Evolutionary conservation across 371 early-diverging fungal species (phyloP), one percentile per base, ranked within the genome.

Genomic region (Mortierella sp.): DNA sequence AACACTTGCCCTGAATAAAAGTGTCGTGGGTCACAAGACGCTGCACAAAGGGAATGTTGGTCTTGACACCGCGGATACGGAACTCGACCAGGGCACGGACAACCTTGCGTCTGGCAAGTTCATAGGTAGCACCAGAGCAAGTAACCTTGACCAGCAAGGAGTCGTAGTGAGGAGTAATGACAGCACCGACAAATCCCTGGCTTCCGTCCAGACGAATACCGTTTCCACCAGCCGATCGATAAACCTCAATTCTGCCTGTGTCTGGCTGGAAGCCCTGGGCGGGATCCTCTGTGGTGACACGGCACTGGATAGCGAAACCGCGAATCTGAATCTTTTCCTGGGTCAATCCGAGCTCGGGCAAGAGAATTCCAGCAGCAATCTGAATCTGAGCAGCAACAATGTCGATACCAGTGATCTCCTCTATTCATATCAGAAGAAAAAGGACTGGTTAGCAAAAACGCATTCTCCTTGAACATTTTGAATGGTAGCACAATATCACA

Each of bases 11-110:
- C 70, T 89, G 89, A 56, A 94, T 93, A 76, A 97, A 96, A 3
- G 93, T 93, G 18, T 92, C 93, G 88, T 97, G 94, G 3, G 94
- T 94, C 60, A 98, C 88, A 68, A 98, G 90, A 71, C 95, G 93
- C 88, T 95, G 96, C 74, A 99, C 90, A 91, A 98, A 99, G 70
- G 95, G 94, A 88, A 98, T 96, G 89, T 98, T 99, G 81, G 98
- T 98, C 88, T 99, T 97, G 83, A 99, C 95, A 77, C 99, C 99
- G 83, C 98, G 95, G 73, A 98, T 96, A 87, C 98, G 94, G 94
- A 98, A 98, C 90, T 96, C 99, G 21, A 95, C 93, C 72, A 98
- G 88, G 21, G 97, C 96, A 43, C 97, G 93, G 27, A 97, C 93
- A 80, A 96, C 94, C 88, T 96, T 97, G 56, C 96, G 93, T 71